Base-by-base conservation (phyloP, 1,284 basidiomycete species). In the Exobasidium cylindrosporum region DNA sequence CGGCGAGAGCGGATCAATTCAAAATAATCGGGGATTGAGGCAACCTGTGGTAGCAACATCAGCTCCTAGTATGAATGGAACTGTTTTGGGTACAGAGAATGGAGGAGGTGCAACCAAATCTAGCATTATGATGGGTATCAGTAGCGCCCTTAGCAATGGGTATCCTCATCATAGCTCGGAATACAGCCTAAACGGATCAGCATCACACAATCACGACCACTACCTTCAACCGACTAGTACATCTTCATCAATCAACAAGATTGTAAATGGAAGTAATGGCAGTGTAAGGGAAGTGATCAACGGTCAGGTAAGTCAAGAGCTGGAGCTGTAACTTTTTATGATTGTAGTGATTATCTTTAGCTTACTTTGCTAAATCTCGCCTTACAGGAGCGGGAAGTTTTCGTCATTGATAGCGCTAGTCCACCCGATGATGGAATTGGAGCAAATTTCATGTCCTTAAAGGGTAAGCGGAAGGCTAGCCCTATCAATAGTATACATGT, bases 361-460 rank as follows among this genome's bases (percentile, higher is more conserved):
- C n/a, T n/a, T n/a, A n/a, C n/a, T n/a, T n/a, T n/a, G n/a, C n/a
- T n/a, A n/a, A n/a, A n/a, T n/a, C n/a, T 50, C 47, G 21, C 21
- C 21, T 23, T 50, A 3, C 53, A 55, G 30, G 53, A 55, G 28
- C 26, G 53, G 11, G 53, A 55, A 44, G 53, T 55, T 2, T 55
- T 55, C 29, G 3, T 55, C 11, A 29, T 55, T 23, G 53, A 55
- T 32, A 55, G 53, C 17, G 26, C 53, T 17, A 55, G 53, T 28
- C 53, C 53, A 6, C 5, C 53, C 14, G 52, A 30, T 7, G 10
- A 30, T 17, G 14, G 21, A 13, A n/a, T n/a, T n/a, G 13, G 4
- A 32, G 53, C 29, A 43, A 35, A 6, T n/a, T 13, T 1, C 26
- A 55, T 55, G 53, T 31, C 29, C 26, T 23, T 21, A 13, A 55